Evolutionary conservation across 1,284 basidiomycete species (phyloP), one percentile per base, ranked within the genome.

Genomic region (Cryptococcus sp.): DNA sequence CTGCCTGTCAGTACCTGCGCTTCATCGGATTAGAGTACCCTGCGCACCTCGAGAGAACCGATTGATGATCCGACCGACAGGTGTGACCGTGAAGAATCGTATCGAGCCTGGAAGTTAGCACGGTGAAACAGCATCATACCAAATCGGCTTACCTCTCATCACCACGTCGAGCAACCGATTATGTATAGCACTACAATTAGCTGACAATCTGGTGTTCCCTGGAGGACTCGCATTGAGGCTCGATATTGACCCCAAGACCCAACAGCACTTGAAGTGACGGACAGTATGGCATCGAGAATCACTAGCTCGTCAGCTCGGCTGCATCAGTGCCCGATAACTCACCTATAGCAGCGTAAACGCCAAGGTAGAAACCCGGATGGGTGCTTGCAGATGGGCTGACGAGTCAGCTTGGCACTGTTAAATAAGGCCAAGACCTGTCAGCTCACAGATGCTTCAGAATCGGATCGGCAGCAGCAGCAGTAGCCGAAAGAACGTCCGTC

Each of bases 51-150:
- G 77, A 1, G 84, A 85, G 71, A 88, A 88, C 22, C 86, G 79
- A 62, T 87, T 87, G 47, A 87, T 76, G 56, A 87, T 86, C 25
- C 85, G 77, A 14, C 85, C 72, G 14, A 67, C 54, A 0, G 72
- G 72, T 9, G 70, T 74, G 14, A 65, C 63, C 48, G 68, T 69
- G 59, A 70, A 72, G 58, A 72, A 74, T 12, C 72, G 62, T 44
- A 74, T 59, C 14, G 69, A 66, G 5, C 63, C 59, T 55, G 35
- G 11, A 43, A 28, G 34, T 50, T 19, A 48, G 33, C 26, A 21
- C 22, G 9, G 1, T 32, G 5, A 1, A 36, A 19, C 16, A 34
- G 22, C 11, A 33, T n/a, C 5, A 6, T 14, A 19, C 10, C 34
- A 10, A 21, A 4, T 10, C 4, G 12, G 38, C 59, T 46, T 35